Evolutionary conservation across 2,329 filamentous ascomycete species (phyloP), one percentile per base, ranked within the genome.

Genomic region (Sclerotinia minor): DNA sequence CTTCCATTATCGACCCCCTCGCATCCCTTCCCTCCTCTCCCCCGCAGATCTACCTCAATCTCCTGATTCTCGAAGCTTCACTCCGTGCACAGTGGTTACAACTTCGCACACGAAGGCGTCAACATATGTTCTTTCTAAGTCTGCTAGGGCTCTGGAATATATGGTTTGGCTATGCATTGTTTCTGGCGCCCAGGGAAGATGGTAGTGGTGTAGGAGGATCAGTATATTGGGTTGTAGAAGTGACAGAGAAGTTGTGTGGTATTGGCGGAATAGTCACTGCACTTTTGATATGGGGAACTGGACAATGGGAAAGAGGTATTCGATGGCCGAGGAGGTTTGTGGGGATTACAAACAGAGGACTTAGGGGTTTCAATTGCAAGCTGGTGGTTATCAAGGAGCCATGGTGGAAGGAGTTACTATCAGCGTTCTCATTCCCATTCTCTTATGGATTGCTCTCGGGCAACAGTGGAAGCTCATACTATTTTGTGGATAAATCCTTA

Each of bases 221-320:
- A 19, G 92, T 97, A 65, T 99, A 99, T 83, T 98, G 94, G 94
- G 89, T 96, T 38, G 87, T 98, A 4, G 94, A 98, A 76, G 92
- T 91, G 77, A 86, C 87, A 9, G 92, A 98, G 80, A 96, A 95
- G 78, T 87, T 99, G 65, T 94, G 92, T 75, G 90, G 97, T 76
- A 91, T 96, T 79, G 93, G 92, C 32, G 95, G 95, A 58, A 85
- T 96, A 69, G 89, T 97, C 69, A 97, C 94, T 0, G 90, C 87
- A 47, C 84, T 93, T 54, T 83, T 99, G 47, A 89, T 98, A 72
- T 97, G 94, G 92, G 94, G 89, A 21, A 97, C 94, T 0, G 95
- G 95, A 38, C 94, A 97, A 78, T 99, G 94, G 91, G 94, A 98
- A 76, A 87, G 94, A 67, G 95, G 95, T 44, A 90, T 99, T 67